Evolutionary conservation across 345 rosid species (phyloP).

Genomic region (Mallotus nudiflorus): DNA sequence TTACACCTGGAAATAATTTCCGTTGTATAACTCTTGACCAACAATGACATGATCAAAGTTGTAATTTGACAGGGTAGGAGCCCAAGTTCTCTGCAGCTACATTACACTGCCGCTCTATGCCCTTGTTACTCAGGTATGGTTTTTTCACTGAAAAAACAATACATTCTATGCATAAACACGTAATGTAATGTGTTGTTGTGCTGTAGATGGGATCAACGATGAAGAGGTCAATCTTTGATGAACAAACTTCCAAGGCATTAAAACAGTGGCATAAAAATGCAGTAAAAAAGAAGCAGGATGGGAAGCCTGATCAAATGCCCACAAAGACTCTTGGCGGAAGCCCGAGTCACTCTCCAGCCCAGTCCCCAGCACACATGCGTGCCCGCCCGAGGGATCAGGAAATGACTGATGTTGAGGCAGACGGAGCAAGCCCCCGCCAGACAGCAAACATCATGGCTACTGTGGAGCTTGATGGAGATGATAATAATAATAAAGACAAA

Average conservation of each 20-base stretch:
- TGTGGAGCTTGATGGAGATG: slow-evolving; percentile 42
- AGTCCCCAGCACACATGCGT: slow-evolving; percentile 16
- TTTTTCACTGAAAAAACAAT: too few species aligned
- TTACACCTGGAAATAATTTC: neutral
- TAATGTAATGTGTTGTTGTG: too few species aligned
- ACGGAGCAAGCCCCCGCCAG: slow-evolving; percentile 6
- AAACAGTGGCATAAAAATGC: slow-evolving; percentile 83
- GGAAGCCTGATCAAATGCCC: slow-evolving; percentile 21
- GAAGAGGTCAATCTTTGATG: slow-evolving; percentile 91
- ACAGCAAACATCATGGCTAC: slow-evolving; percentile 53
- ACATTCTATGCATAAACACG: too few species aligned
- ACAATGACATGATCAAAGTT: neutral
- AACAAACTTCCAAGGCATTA: slow-evolving; percentile 81
- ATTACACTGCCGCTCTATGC: slow-evolving; percentile 95
- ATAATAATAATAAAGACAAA: neutral
- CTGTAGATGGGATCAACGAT: slow-evolving; percentile 93
- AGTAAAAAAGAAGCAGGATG: slow-evolving; percentile 45
- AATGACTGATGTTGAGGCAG: slow-evolving; percentile 22
- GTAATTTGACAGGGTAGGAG: slow-evolving; percentile 52
- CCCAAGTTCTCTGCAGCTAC: slow-evolving; percentile 83
- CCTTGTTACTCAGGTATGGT: slow-evolving; percentile 86
- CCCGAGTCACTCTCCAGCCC: slow-evolving; percentile 26
- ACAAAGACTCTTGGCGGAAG: slow-evolving; percentile 34
- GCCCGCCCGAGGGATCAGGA: slow-evolving; percentile 7
- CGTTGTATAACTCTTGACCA: too few species aligned